phyloP scores from a whole-genome alignment of 202 grass and related monocot genomes.

The Schoenoplectus triqueter region DNA sequence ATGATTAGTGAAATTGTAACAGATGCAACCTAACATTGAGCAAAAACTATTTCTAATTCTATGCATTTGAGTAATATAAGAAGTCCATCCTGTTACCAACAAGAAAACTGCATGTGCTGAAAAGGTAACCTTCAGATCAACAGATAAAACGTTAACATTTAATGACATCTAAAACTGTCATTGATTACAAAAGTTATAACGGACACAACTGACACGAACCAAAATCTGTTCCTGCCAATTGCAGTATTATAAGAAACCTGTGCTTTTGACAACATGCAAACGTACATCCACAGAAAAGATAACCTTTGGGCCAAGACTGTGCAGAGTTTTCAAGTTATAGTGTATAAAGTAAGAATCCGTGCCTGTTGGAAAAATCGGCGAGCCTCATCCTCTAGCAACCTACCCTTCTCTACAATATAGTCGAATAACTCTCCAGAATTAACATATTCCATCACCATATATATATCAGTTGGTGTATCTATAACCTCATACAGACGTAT shows the following conservation, averaged over 20 bases:
- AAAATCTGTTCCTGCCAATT: no score
- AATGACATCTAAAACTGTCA: no score
- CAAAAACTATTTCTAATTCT: not conserved
- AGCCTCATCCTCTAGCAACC: constrained; percentile 85
- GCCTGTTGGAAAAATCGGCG: constrained; percentile 94
- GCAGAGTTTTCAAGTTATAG: not conserved
- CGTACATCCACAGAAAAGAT: not conserved
- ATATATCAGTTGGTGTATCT: constrained; percentile 80
- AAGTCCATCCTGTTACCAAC: no score
- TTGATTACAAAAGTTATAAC: no score
- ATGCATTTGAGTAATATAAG: not conserved
- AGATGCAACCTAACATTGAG: not conserved
- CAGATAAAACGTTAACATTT: no score
- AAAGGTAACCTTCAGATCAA: no score
- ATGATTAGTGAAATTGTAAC: not conserved
- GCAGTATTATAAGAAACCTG: not conserved
- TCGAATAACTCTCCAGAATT: constrained; percentile 95
- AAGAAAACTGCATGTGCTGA: no score
- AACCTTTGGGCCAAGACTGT: not conserved
- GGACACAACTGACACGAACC: no score
- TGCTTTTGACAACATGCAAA: not conserved
- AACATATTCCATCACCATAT: constrained; percentile 93
- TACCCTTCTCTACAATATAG: constrained; percentile 97
- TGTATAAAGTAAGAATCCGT: not conserved
- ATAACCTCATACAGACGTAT: constrained; percentile 98